These are phyloP conservation scores for Allomyces javanicus DNA, from an alignment of 192 early-diverging fungal species.

Conservation along the genomic window DNA sequence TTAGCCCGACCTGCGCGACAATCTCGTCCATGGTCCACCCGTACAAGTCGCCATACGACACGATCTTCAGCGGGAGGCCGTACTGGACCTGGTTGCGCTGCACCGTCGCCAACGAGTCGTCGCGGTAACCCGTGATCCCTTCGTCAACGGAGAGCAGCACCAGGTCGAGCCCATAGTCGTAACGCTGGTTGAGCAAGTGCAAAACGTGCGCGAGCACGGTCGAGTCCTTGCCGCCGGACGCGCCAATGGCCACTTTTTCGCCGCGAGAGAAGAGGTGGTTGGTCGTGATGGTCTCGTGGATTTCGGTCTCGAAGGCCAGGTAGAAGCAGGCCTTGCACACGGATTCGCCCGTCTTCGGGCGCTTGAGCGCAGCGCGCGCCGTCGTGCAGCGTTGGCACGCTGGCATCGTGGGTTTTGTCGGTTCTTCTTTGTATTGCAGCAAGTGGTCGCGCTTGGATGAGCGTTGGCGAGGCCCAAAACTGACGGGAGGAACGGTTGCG, in stretches of 20 bases:
- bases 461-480: too few relatives aligned
- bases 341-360: constrained; percentile 77
- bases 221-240: constrained; percentile 88
- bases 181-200: constrained; percentile 77
- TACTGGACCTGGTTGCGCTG: constrained; percentile 91
- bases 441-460: too few relatives aligned
- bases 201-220: constrained; percentile 91
- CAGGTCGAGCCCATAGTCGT: constrained; percentile 78
- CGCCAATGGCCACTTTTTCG: constrained; percentile 84
- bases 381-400: constrained; percentile 45
- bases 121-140: constrained; percentile 91
- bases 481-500: too few relatives aligned
- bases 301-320: constrained; percentile 76
- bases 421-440: not conserved
- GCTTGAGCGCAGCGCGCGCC: constrained; percentile 60
- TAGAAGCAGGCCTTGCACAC: constrained; percentile 86
- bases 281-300: constrained; percentile 76
- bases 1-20: constrained; percentile 78
- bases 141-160: constrained; percentile 90
- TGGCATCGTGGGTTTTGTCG: not conserved
- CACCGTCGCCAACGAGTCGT: constrained; percentile 95
- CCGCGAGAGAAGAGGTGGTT: constrained; percentile 64
- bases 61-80: constrained; percentile 72
- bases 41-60: constrained; percentile 88
- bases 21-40: constrained; percentile 98